Evolutionary conservation across 2,329 filamentous ascomycete genomes (phyloP).

Genomic region (Helminthosporium solani): DNA sequence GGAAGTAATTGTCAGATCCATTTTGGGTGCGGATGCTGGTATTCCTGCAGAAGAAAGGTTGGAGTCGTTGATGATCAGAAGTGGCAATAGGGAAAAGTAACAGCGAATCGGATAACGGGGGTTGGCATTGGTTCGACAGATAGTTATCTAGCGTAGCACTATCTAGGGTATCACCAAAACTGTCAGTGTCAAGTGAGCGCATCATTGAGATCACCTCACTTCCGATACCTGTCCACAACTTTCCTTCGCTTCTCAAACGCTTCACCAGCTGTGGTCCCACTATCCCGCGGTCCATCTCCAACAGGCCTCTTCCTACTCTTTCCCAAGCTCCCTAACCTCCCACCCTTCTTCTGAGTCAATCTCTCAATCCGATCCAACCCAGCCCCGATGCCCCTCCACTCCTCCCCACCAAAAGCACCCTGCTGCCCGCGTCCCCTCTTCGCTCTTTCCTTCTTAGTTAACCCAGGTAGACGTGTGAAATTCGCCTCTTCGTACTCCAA

Average conservation of each 20-base stretch:
- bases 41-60: too few species aligned
- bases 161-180: neutral
- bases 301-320: slow-evolving; percentile 79
- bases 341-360: slow-evolving; percentile 69
- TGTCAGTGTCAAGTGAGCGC: too few species aligned
- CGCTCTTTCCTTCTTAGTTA: slow-evolving; percentile 81
- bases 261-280: slow-evolving; percentile 69
- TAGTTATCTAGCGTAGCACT: neutral
- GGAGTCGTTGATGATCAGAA: too few species aligned
- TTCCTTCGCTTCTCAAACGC: slow-evolving; percentile 58
- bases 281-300: slow-evolving; percentile 71
- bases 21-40: too few species aligned
- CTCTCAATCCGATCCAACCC: slow-evolving; percentile 84
- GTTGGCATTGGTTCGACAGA: too few species aligned
- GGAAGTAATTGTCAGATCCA: too few species aligned
- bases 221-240: slow-evolving; percentile 33
- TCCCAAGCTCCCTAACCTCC: slow-evolving; percentile 61
- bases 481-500: slow-evolving; percentile 89
- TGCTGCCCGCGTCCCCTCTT: slow-evolving; percentile 57
- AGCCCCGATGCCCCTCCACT: slow-evolving; percentile 83
- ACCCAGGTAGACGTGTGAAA: slow-evolving; percentile 80
- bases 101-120: too few species aligned
- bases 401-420: slow-evolving; percentile 80
- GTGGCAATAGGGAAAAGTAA: too few species aligned
- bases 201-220: slow-evolving; percentile 9